Base-by-base conservation (phyloP, 257 asterid species). In the Haberlea rhodopensis region DNA sequence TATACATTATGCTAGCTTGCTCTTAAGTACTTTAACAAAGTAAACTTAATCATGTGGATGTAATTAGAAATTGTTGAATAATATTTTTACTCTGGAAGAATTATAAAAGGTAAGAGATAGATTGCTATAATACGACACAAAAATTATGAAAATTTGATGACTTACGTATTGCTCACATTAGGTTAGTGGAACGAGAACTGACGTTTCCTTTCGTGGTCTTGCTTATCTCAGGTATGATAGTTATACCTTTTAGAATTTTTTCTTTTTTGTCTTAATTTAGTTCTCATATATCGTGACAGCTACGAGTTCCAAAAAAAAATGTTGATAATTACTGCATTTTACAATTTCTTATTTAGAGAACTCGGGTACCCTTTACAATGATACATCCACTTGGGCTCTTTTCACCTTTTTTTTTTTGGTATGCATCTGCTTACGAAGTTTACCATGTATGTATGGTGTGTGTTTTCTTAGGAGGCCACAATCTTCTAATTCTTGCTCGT, bases 401-500 rank as follows among this genome's bases (percentile, higher is more conserved):
- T 40, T 21, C 20, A 25, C 63, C 16, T 22, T 11, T 31, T 23
- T 21, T 18, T 8, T 45, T 24, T 32, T 46, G 46, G 29, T 74
- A 57, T 37, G 45, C 49, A 29, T 70, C 22, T 31, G 65, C 32
- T 57, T 32, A 28, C 18, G 55, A 68, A 59, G 60, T 67, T 37
- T 70, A 49, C 52, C 46, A 54, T 64, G 45, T 59, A 43, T 68
- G 54, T 62, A 64, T 62, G 22, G 19, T 13, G 48, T 31, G 57
- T 4, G 16, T 59, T 69, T 74, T 59, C 63, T 59, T 79, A 94
- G 99, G 99, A 65, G 97, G 99, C 43, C 99, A 94, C 66, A 94
- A 90, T 80, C 96, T 94, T 74, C 79, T 94, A 31, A 74, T 94
- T 80, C 96, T 94, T 75, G 97, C 99, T 21, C 88, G 84, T 71